Evolutionary conservation across 768 basidiomycete species (phyloP), one percentile per base, ranked within the genome.

Genomic region (Hypholoma sublateritium): DNA sequence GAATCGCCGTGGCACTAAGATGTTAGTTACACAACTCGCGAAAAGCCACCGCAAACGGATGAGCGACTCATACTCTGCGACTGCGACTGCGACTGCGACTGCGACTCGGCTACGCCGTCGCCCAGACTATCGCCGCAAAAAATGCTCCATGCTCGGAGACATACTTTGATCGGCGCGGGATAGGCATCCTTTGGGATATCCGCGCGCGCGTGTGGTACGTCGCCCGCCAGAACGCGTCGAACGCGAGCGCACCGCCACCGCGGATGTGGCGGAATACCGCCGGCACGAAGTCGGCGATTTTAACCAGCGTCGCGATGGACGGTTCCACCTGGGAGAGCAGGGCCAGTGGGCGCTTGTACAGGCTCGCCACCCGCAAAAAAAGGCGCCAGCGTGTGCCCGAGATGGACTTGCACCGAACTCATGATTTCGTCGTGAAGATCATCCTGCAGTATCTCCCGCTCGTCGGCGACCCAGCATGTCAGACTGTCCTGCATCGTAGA

Each of bases 141-240:
- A 48, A 78, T 77, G 48, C 72, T 71, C 59, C 79, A 79, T 22
- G 76, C 79, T 55, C 70, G 70, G 37, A 87, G 67, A 42, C 76
- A 79, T 11, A 69, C 70, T 49, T 74, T 76, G 58, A 85, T 70
- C 17, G 67, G 70, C 5, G 67, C 62, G 0, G 85, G 82, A 55
- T 81, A 79, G 16, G 64, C 55, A 0, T 60, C 39, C 48, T 64
- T 67, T 25, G 79, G 74, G 32, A 77, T 70, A 24, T 67, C 66
- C 35, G 64, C 67, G 7, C n/a, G n/a, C 72, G 70, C n/a, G 69
- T 70, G 34, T 82, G 77, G 62, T 83, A 86, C 3, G 81, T 82
- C 37, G 69, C 68, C n/a, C 74, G 74, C 86, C 86, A 88, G 64
- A 83, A 88, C 2, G 66, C 69, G 59, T 76, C 74, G 57, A 88